A percentile compares a stretch with the other conserved stretches of the same genome.
These are phyloP conservation scores for Knoxdaviesia proteae DNA, from an alignment of 2,329 filamentous ascomycete genomes.

Conservation along the genomic window DNA sequence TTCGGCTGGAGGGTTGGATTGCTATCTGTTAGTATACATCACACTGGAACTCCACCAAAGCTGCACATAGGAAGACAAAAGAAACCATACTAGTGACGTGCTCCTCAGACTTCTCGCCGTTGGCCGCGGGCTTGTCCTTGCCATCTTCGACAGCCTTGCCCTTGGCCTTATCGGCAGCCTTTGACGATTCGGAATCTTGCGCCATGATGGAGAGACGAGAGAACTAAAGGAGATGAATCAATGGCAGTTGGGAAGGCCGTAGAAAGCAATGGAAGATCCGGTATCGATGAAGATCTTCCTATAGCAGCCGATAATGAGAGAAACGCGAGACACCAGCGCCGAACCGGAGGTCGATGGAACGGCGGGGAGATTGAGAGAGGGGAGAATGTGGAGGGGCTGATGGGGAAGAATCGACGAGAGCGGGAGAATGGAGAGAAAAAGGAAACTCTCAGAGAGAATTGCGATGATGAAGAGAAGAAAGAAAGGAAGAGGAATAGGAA, in stretches of 20 bases:
- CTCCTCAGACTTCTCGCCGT: conserved; percentile 63
- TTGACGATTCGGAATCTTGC: conserved; percentile 75
- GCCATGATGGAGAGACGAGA: conserved; percentile 44
- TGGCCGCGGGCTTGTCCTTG: conserved; percentile 45
- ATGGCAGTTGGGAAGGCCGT: no score
- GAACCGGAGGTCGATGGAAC: no score
- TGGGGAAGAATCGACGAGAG: not conserved
- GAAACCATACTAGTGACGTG: conserved; percentile 24
- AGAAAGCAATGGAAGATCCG: no score
- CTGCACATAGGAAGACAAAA: not conserved
- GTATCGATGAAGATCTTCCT: no score
- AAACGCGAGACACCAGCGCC: no score
- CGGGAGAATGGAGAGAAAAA: no score
- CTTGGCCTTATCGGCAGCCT: conserved; percentile 84
- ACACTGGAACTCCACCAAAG: not conserved
- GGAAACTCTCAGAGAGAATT: no score
- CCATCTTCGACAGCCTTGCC: conserved; percentile 63
- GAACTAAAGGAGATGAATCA: no score
- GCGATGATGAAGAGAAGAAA: no score
- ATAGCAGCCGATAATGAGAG: no score
- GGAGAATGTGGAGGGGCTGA: conserved; percentile 8
- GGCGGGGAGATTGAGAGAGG: conserved; percentile 7
- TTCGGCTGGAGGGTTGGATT: conserved; percentile 14
- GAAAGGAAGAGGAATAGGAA: no score
- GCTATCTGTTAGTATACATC: not conserved